Conservation (phyloP, 176 grass and related monocot genomes). For the Musa schizocarpa region DNA sequence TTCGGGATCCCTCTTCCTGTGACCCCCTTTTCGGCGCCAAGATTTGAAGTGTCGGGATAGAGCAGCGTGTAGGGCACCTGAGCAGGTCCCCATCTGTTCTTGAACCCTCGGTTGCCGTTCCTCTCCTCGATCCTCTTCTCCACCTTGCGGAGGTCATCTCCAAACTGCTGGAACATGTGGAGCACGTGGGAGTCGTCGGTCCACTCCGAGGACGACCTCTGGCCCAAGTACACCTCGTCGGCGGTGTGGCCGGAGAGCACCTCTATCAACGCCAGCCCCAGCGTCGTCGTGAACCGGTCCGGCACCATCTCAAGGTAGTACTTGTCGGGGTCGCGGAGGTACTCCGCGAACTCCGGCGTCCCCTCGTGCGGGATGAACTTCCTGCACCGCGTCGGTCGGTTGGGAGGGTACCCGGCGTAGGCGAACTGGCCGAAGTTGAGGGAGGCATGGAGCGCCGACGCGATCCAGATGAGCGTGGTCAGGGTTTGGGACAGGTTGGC, state of each 20-base stretch:
- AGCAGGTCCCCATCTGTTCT: constrained; percentile 43
- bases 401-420: constrained; percentile 79
- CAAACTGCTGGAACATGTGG: constrained; percentile 50
- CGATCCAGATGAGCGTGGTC: constrained; percentile 84
- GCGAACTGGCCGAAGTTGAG: constrained; percentile 93
- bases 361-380: constrained; percentile 53
- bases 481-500: constrained; percentile 37
- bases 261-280: constrained; percentile 79
- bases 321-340: constrained; percentile 40
- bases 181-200: constrained; percentile 65
- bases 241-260: constrained; percentile 79
- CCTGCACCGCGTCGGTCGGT: constrained; percentile 78
- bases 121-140: constrained; percentile 52
- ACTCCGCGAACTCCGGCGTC: constrained; percentile 50
- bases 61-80: constrained; percentile 81
- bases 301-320: constrained; percentile 66
- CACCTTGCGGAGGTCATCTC: constrained; percentile 39
- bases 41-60: constrained; percentile 50
- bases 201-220: constrained; percentile 52
- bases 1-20: constrained; percentile 95
- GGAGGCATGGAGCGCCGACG: constrained; percentile 77
- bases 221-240: constrained; percentile 88
- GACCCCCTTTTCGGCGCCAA: constrained; percentile 51
- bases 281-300: constrained; percentile 69
- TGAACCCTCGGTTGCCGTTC: constrained; percentile 43